These are phyloP conservation scores for Aureobasidium namibiae DNA, from an alignment of 2,329 filamentous ascomycete genomes.

Conservation along the genomic window DNA sequence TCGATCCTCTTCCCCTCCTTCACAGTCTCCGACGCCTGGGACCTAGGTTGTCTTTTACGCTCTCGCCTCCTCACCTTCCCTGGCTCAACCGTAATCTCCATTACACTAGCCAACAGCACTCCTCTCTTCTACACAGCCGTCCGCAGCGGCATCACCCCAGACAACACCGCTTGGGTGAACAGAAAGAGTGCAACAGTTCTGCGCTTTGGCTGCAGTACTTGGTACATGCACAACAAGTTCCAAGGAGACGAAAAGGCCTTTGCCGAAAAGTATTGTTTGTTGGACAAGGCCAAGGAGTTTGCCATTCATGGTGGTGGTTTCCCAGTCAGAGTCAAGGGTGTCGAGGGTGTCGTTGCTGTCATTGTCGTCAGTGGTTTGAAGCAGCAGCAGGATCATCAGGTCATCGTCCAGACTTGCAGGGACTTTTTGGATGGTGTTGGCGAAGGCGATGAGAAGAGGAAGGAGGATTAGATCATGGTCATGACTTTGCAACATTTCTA, in stretches of 20 bases:
- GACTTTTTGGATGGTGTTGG: constrained; percentile 36
- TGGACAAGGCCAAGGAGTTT: constrained; percentile 49
- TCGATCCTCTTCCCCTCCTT: constrained; percentile 46
- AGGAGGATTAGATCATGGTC: constrained; percentile 28
- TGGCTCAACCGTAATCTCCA: constrained; percentile 54
- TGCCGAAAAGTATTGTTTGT: constrained; percentile 55
- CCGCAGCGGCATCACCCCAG: constrained; percentile 58
- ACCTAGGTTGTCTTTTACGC: constrained; percentile 56
- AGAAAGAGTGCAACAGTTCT: constrained; percentile 66
- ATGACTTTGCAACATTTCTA: background rate
- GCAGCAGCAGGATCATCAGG: constrained; percentile 68
- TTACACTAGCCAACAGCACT: constrained; percentile 48
- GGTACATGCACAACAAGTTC: constrained; percentile 63
- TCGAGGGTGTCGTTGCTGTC: constrained; percentile 68
- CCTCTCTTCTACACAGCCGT: constrained; percentile 66
- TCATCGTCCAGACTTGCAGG: constrained; percentile 62
- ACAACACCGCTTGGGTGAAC: constrained; percentile 48
- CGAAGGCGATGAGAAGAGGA: constrained; percentile 26
- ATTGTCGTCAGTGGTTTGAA: constrained; percentile 69
- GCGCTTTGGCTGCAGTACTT: constrained; percentile 61
- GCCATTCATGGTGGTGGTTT: constrained; percentile 73
- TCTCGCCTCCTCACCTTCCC: constrained; percentile 50
- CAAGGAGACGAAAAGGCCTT: constrained; percentile 56
- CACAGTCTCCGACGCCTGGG: constrained; percentile 56
- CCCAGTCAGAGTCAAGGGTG: constrained; percentile 61